phyloP scores from a whole-genome alignment of 148 eudicot species.

The Cornus controversa region DNA sequence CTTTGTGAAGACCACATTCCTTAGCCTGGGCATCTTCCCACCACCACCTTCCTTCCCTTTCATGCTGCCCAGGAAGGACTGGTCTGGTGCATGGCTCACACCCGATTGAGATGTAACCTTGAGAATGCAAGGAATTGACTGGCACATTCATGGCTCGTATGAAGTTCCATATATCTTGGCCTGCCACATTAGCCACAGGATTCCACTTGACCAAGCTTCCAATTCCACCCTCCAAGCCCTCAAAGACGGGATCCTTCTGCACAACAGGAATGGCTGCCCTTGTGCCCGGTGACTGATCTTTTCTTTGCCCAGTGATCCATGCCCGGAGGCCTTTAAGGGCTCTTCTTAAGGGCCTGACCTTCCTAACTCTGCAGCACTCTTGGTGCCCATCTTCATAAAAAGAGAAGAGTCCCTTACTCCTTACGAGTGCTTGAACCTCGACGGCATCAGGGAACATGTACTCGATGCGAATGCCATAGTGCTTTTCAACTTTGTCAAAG shows the following conservation, averaged over 20 bases:
- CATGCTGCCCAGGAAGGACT: constrained; percentile 16
- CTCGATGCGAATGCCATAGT: neutral
- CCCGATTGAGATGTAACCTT: constrained; percentile 14
- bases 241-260: constrained; percentile 12
- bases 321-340: constrained; percentile 15
- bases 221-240: constrained; percentile 12
- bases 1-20: constrained; percentile 21
- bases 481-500: constrained; percentile 11
- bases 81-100: constrained; percentile 22
- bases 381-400: constrained; percentile 2
- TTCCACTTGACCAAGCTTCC: constrained; percentile 22
- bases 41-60: constrained; percentile 26
- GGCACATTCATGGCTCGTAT: constrained; percentile 19
- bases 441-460: neutral
- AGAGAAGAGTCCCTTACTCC: neutral
- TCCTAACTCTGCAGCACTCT: constrained; percentile 16
- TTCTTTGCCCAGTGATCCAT: constrained; percentile 22
- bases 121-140: constrained; percentile 9
- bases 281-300: constrained; percentile 22
- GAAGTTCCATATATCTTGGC: constrained; percentile 16
- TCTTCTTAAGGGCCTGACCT: constrained; percentile 12
- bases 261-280: constrained; percentile 17
- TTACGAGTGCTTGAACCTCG: neutral
- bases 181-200: constrained; percentile 13
- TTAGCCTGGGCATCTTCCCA: constrained; percentile 17